Evolutionary conservation across 305 asterid species (phyloP).

Genomic region (Fraxinus nigra): DNA sequence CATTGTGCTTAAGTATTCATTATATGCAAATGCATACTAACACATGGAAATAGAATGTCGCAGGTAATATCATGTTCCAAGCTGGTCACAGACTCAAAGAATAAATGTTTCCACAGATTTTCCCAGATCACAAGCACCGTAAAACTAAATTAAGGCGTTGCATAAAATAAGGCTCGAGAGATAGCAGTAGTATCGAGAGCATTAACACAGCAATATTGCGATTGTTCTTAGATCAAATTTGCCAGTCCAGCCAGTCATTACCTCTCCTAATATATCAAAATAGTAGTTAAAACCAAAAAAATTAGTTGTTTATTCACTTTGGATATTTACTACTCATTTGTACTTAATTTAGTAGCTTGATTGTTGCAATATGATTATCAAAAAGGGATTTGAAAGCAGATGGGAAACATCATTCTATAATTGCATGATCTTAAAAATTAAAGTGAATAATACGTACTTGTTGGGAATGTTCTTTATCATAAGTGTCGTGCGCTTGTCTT

Average conservation of each 20-base stretch:
- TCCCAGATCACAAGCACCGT: neutral
- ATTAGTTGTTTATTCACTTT: neutral
- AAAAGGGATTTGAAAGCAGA: conserved; percentile 1
- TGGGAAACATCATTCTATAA: neutral
- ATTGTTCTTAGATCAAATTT: neutral
- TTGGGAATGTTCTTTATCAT: conserved; percentile 99
- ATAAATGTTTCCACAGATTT: neutral
- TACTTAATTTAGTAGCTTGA: neutral
- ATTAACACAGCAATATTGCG: neutral
- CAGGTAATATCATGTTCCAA: neutral
- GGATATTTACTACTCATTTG: conserved; percentile 10
- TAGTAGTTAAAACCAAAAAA: neutral
- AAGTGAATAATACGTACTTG: conserved; percentile 55
- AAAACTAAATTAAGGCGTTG: neutral
- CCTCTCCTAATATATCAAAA: neutral
- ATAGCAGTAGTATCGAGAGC: neutral
- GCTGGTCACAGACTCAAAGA: neutral
- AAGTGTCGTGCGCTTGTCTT: conserved; percentile 95
- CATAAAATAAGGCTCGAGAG: neutral
- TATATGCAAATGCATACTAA: neutral
- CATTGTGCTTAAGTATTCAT: neutral
- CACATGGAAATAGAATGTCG: neutral
- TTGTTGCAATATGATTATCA: neutral
- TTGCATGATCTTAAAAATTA: conserved; percentile 7
- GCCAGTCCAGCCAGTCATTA: neutral